Conservation (phyloP, 2,329 filamentous ascomycete genomes). For the Phoma herbarum region DNA sequence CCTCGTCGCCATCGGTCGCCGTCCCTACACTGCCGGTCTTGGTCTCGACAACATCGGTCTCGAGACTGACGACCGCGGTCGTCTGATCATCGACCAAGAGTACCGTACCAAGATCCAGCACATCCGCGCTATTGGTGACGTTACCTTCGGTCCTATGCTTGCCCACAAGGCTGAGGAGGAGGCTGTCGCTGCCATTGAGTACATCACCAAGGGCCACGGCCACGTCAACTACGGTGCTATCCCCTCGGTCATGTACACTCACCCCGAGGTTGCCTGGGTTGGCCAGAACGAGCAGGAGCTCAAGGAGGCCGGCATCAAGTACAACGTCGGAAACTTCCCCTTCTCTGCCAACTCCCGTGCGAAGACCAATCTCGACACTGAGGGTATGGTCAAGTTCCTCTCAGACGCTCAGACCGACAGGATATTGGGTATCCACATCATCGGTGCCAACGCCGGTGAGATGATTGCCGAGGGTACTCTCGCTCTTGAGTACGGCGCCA, state of each 20-base stretch:
- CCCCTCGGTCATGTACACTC: conserved; percentile 99
- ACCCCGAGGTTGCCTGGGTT: conserved; percentile 98
- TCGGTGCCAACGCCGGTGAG: conserved; percentile 94
- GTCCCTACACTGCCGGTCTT: conserved; percentile 91
- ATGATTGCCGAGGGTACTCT: conserved; percentile 99
- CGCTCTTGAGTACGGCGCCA: conserved; percentile 95
- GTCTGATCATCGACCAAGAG: conserved; percentile 96
- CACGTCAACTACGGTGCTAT: conserved; percentile 99
- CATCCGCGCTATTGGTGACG: conserved; percentile 95
- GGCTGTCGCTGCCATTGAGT: conserved; percentile 92
- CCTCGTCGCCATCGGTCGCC: conserved; percentile 93
- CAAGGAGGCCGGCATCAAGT: conserved; percentile 87
- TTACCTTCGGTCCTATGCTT: conserved; percentile 97
- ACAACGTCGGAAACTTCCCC: conserved; percentile 92
- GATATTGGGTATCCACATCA: conserved; percentile 94
- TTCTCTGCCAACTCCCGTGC: conserved; percentile 98
- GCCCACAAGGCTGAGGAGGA: conserved; percentile 99
- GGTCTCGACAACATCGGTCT: conserved; percentile 93
- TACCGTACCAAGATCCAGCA: conserved; percentile 98
- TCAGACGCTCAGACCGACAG: conserved; percentile 96
- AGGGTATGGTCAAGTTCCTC: conserved; percentile 96
- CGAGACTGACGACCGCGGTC: conserved; percentile 90
- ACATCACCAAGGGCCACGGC: conserved; percentile 96
- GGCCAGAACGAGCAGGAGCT: conserved; percentile 97
- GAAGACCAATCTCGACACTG: conserved; percentile 97